Base-by-base conservation (phyloP, 1,284 basidiomycete species). In the Apiotrichum mycotoxinovorans region DNA sequence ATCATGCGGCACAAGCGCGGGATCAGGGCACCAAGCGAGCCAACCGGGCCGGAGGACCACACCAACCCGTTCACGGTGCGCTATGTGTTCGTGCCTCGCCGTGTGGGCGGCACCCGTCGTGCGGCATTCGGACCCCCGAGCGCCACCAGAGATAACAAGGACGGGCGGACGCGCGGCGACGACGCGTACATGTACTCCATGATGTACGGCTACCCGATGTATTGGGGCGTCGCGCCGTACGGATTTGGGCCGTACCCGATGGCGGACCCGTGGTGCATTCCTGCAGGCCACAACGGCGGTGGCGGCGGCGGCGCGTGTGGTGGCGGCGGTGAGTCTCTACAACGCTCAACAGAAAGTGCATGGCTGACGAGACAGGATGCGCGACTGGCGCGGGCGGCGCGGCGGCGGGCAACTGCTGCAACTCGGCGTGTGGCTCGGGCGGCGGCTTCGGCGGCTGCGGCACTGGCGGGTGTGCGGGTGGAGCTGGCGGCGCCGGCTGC, bases 221-320 rank as follows among this genome's bases (percentile, higher is more conserved):
- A 58, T 56, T 61, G 60, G 60, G 60, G 60, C 20, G 56, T 61
- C n/a, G 35, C 50, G 12, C 53, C 56, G 12, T 54, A 56, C 33
- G 33, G n/a, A 34, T 48, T 33, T 9, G 50, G 49, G 5, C 40
- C 45, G 7, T 59, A 38, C 20, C 53, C 48, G 5, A 40, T 52
- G 7, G 20, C 22, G 7, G 45, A 47, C 22, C 57, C 57, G 2
- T 55, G 57, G 38, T 40, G 38, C 38, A 49, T 20, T 18, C 12
- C 27, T 54, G 27, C 20, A n/a, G 25, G 18, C 20, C 17, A 17
- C 38, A 26, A 18, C 4, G 11, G 38, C 23, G 51, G 38, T n/a
- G 15, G n/a, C 20, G 51, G 30, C 17, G 52, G 30, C n/a, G 50
- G 41, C 17, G 55, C 17, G 15, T 40, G 38, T 15, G 11, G 34